Evolutionary conservation across 148 eudicot species (phyloP), one percentile per base, ranked within the genome.

Genomic region (Vaccinium corymbosum): DNA sequence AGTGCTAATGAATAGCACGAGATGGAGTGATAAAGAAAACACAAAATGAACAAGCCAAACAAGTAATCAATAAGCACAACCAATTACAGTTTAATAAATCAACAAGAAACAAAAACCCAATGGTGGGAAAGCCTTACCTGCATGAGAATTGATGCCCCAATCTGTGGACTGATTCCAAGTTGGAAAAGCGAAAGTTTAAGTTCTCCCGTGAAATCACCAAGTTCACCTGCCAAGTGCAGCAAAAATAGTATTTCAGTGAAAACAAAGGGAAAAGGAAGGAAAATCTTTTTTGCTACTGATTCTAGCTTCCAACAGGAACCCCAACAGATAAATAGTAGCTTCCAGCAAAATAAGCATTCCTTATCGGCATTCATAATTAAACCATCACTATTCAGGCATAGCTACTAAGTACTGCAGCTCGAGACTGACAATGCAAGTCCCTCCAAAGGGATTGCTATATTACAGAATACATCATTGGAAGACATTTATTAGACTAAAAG

Each of bases 81-180:
- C 52, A 29, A 35, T 25, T 35, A 19, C 42, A 75, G 22, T 48
- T 57, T 59, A 32, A 12, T 10, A 35, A 10, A 78, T 22, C 7
- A 61, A 71, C 32, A 77, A 59, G 75, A 20, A 68, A 59, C 50
- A 7, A 72, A 77, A 38, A 20, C 49, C 51, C 32, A 48, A 29
- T 75, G 55, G 7, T 2, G 79, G 32, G 19, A 87, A 77, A 87
- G 50, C 70, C 81, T 68, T 11, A 82, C 99, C 98, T 97, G 98
- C 98, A 97, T 94, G 85, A 97, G 88, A 76, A 97, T 93, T 29
- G 99, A 97, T 83, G 99, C 99, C 78, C 89, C 94, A 75, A 97
- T 97, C 87, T 97, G 99, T 16, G 99, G 99, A 88, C 99, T 93
- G 85, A 97, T 92, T 86, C 99, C 99, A 85, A 97, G 91, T 90